Evolutionary conservation across 331 rosid genomes (phyloP).

Genomic region (Stylosanthes scabra): DNA sequence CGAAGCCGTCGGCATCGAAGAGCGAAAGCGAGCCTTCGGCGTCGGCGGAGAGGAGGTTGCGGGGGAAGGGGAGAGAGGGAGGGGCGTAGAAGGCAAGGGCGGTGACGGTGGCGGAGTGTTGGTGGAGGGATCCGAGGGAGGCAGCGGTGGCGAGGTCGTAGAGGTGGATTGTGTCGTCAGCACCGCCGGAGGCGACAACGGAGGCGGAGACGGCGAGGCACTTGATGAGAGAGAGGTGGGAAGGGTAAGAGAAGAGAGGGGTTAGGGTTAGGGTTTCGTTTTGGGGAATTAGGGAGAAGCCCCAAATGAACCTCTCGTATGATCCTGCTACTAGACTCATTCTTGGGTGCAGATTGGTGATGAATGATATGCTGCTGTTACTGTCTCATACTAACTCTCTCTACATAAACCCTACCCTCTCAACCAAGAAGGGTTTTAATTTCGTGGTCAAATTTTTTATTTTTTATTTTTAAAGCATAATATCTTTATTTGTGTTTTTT

Average conservation of each 20-base stretch:
- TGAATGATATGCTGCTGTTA: neutral
- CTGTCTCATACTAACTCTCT: too few relatives aligned
- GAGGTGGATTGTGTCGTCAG: conserved; percentile 88
- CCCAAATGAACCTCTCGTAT: conserved; percentile 91
- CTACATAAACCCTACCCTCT: neutral
- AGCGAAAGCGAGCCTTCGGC: conserved; percentile 72
- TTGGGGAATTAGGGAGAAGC: conserved; percentile 66
- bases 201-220: conserved; percentile 72
- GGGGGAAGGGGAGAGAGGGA: conserved; percentile 69
- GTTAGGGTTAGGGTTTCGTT: conserved; percentile 53
- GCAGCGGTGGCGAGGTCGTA: conserved; percentile 68
- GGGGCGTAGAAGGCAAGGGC: conserved; percentile 80
- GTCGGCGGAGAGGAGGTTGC: conserved; percentile 88
- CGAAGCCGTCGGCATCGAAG: conserved; percentile 84
- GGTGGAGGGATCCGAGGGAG: conserved; percentile 84
- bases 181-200: conserved; percentile 90
- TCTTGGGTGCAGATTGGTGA: neutral
- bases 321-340: conserved; percentile 90
- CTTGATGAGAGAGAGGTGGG: conserved; percentile 79
- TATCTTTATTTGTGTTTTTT: too few relatives aligned
- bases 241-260: conserved; percentile 85
- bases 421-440: too few relatives aligned
- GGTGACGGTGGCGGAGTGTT: conserved; percentile 79
- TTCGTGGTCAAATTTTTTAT: too few relatives aligned
- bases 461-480: too few relatives aligned